Base-by-base conservation (phyloP, 2,329 filamentous ascomycete species). In the Cladosporium sp. region DNA sequence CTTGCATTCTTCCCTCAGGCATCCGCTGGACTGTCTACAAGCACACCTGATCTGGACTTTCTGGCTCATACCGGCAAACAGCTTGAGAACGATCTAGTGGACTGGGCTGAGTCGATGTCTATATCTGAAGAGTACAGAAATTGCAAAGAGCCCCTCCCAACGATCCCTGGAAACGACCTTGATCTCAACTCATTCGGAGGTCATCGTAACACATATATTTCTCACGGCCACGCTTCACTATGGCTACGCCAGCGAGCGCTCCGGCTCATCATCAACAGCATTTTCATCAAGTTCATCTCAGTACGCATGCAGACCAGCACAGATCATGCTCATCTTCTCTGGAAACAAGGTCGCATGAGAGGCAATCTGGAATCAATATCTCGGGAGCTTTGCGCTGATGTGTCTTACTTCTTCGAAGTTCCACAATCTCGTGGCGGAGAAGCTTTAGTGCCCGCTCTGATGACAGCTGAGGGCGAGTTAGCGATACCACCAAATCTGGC, bases 231-330 rank as follows among this genome's bases (percentile, higher is more conserved):
- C 60, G 71, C 71, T 25, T 66, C 68, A 5, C 46, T 72, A 13
- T 72, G 70, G 71, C 65, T 69, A 30, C 66, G 70, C 30, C 70
- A 72, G 43, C 71, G 70, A 23, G 68, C 67, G 32, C 61, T 66
- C 25, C 68, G 69, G 7, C 60, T 73, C 4, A 68, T 72, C 26
- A 58, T 69, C 8, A 70, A 69, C 46, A 70, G 67, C 56, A 70
- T 72, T 28, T 63, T 63, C n/a, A 43, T 63, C 49, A 63, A 56
- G 26, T 63, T 63, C 25, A 54, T 63, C 36, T n/a, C 49, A 18
- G 25, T 56, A 10, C 60, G 60, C 11, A 30, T 63, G 60, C 60
- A 56, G 18, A 63, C 23, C n/a, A 36, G 23, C 34, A 43, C 48
- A 23, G 60, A 63, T n/a, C 23, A 63, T 16, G 34, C 11, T 1